Percentiles rank a stretch among this genome's conserved stretches.
These are phyloP conservation scores for Tricholoma sp. DNA, from an alignment of 768 basidiomycete species.

Conservation along the genomic window DNA sequence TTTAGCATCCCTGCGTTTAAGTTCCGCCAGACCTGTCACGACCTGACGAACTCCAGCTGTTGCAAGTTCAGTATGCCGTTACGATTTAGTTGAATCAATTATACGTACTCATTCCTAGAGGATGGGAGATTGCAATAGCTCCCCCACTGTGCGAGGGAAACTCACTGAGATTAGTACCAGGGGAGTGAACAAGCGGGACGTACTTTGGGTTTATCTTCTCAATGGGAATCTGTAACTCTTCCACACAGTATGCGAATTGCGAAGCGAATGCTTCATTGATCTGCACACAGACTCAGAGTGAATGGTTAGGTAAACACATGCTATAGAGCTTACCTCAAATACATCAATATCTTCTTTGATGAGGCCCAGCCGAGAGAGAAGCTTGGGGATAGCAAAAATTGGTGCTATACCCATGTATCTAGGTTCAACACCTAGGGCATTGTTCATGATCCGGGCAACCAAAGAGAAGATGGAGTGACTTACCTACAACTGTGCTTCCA, in stretches of 20 bases:
- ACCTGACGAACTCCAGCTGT: constrained; percentile 83
- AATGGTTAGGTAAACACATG: background rate
- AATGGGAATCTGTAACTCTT: constrained; percentile 69
- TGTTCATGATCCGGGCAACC: background rate
- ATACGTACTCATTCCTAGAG: constrained; percentile 71
- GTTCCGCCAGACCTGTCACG: constrained; percentile 81
- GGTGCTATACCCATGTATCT: constrained; percentile 77
- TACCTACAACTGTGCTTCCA: constrained; percentile 71
- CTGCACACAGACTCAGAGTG: constrained; percentile 32
- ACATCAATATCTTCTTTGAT: constrained; percentile 70
- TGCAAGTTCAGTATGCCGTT: constrained; percentile 11
- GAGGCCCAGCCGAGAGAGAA: constrained; percentile 57
- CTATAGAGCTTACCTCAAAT: constrained; percentile 52
- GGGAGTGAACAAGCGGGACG: constrained; percentile 15
- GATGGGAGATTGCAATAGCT: constrained; percentile 79
- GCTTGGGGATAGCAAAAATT: constrained; percentile 64
- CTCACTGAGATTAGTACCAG: background rate
- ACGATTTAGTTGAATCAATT: background rate
- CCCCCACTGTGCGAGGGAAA: constrained; percentile 57
- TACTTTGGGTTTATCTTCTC: constrained; percentile 85
- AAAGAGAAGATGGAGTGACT: constrained; percentile 13
- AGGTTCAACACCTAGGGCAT: constrained; percentile 62
- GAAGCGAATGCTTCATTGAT: constrained; percentile 92
- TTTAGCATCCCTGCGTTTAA: constrained; percentile 61
- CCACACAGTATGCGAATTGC: constrained; percentile 90